These are phyloP conservation scores for Penicillium nordicum DNA, from an alignment of 2,329 filamentous ascomycete species.

Conservation along the genomic window DNA sequence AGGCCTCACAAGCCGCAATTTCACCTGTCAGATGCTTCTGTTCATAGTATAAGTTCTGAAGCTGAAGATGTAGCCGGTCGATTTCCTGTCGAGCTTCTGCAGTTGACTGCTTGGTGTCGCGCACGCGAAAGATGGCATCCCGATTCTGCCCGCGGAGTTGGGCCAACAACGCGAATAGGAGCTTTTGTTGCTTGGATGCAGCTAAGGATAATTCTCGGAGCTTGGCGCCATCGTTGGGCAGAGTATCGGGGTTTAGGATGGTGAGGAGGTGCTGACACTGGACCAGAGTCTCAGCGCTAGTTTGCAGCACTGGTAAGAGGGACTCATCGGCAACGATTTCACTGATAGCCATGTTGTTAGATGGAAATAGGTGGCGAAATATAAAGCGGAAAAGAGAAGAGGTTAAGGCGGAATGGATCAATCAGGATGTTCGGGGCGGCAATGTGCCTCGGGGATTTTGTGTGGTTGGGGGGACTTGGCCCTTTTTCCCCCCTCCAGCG, in stretches of 20 bases:
- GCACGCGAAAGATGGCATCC: constrained; percentile 72
- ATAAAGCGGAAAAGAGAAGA: constrained; percentile 14
- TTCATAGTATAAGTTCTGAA: constrained; percentile 96
- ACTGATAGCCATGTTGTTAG: constrained; percentile 50
- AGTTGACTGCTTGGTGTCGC: constrained; percentile 81
- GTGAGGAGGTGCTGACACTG: constrained; percentile 61
- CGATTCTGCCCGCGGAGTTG: constrained; percentile 81
- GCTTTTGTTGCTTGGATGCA: constrained; percentile 73
- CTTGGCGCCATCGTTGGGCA: constrained; percentile 42
- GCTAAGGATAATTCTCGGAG: constrained; percentile 54
- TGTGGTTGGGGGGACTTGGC: constrained; percentile 16
- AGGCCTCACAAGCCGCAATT: constrained; percentile 84
- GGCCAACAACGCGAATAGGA: constrained; percentile 72
- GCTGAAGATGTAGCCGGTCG: constrained; percentile 82
- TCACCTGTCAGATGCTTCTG: constrained; percentile 86
- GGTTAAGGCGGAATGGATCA: constrained; percentile 14
- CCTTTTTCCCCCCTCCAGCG: not conserved
- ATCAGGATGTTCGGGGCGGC: constrained; percentile 10
- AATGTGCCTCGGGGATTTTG: constrained; percentile 19
- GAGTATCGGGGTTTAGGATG: constrained; percentile 53
- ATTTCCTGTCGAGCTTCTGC: constrained; percentile 87
- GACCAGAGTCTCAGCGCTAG: constrained; percentile 68
- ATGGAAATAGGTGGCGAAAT: constrained; percentile 8
- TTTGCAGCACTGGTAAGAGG: constrained; percentile 66
- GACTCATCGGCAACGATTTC: constrained; percentile 62